These are phyloP conservation scores for Dioscorea dumetorum DNA, from an alignment of 106 monocot genomes.

Conservation along the genomic window DNA sequence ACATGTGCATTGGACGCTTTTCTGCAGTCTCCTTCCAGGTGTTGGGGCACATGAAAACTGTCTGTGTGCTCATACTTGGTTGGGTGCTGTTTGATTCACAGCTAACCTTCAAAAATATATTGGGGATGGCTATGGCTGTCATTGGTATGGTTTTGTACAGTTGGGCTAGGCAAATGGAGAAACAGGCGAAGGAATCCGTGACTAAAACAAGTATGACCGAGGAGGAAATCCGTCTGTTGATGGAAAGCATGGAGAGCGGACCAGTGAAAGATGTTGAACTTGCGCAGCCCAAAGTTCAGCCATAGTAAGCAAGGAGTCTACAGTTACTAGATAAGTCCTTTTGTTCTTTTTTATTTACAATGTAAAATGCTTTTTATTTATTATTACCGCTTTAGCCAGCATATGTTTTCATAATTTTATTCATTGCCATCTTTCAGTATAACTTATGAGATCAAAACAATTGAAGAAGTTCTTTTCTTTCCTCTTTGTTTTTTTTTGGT, in stretches of 20 bases:
- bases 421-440: too few species aligned
- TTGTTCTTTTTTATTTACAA: neutral
- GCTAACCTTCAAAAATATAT: slow-evolving; percentile 36
- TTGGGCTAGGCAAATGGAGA: slow-evolving; percentile 48
- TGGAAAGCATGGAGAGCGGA: slow-evolving; percentile 12
- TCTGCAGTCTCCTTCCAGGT: slow-evolving; percentile 55
- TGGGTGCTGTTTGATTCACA: slow-evolving; percentile 49
- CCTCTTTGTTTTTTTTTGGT: too few species aligned
- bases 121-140: slow-evolving; percentile 35
- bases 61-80: slow-evolving; percentile 38
- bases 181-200: slow-evolving; percentile 13
- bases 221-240: slow-evolving; percentile 35
- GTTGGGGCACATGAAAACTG: slow-evolving; percentile 51
- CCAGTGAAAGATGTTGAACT: slow-evolving; percentile 26
- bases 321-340: neutral
- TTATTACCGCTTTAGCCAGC: neutral
- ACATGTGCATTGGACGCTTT: slow-evolving; percentile 48
- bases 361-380: neutral
- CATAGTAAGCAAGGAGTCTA: neutral
- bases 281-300: slow-evolving; percentile 20
- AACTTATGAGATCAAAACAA: too few species aligned
- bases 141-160: slow-evolving; percentile 44
- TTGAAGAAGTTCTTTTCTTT: too few species aligned
- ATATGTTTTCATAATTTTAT: neutral
- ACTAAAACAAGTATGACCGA: slow-evolving; percentile 38